These are phyloP conservation scores for Luffa aegyptiaca DNA, from an alignment of 306 rosid species.

Conservation along the genomic window DNA sequence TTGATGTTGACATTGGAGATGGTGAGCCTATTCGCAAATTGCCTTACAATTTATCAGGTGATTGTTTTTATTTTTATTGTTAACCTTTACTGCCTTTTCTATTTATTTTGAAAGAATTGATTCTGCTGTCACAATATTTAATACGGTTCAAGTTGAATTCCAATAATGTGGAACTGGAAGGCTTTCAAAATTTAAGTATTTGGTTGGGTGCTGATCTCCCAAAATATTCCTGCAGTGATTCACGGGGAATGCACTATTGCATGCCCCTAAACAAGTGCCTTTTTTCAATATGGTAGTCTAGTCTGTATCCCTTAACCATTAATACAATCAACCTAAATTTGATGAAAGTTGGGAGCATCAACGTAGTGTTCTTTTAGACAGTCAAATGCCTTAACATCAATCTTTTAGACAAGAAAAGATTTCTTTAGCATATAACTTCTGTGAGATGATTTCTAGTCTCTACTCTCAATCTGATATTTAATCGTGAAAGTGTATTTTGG, in stretches of 20 bases:
- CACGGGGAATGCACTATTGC: not conserved
- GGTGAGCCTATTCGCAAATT: conserved; percentile 86
- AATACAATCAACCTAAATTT: not conserved
- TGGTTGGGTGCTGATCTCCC: not conserved
- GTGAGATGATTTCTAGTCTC: not conserved
- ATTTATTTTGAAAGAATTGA: not conserved
- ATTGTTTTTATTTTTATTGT: conserved; percentile 1
- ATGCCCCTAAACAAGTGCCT: not conserved
- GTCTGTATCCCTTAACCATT: not conserved
- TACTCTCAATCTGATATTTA: not conserved
- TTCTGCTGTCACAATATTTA: not conserved
- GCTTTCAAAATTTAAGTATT: not conserved
- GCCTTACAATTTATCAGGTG: conserved; percentile 90
- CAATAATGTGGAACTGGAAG: not conserved
- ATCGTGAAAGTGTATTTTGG: not conserved
- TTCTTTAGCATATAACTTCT: not conserved
- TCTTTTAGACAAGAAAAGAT: not conserved
- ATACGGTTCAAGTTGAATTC: not conserved
- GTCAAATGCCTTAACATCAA: not conserved
- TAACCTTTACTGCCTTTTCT: not conserved
- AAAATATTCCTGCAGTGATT: not conserved
- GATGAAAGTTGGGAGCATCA: not conserved
- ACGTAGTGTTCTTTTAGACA: not conserved
- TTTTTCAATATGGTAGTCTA: not conserved
- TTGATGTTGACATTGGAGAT: conserved; percentile 95